Evolutionary conservation across 2,329 filamentous ascomycete species (phyloP).

Genomic region (Davidsoniella neocaledoniae): DNA sequence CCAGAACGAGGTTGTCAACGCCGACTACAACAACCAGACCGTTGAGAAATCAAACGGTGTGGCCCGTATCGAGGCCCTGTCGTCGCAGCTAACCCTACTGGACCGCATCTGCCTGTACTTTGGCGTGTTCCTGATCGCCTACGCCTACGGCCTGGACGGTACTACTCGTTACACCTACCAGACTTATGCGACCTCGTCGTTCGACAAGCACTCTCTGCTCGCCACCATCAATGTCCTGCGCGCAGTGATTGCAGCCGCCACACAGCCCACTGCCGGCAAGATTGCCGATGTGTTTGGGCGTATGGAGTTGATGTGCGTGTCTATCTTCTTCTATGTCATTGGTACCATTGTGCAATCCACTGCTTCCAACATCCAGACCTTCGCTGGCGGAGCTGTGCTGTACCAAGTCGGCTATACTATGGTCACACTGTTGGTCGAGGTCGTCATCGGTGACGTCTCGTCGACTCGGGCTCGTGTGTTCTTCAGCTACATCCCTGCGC

Average conservation of each 20-base stretch:
- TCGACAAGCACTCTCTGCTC: slow-evolving; percentile 34
- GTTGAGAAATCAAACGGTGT: slow-evolving; percentile 33
- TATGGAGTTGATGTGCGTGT: slow-evolving; percentile 37
- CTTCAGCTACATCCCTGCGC: slow-evolving; percentile 45
- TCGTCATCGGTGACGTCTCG: slow-evolving; percentile 47
- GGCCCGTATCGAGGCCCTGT: slow-evolving; percentile 39
- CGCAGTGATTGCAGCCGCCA: slow-evolving; percentile 41
- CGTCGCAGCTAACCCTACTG: slow-evolving; percentile 30
- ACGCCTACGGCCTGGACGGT: slow-evolving; percentile 45
- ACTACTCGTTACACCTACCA: slow-evolving; percentile 39
- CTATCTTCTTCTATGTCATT: slow-evolving; percentile 42
- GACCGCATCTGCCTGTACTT: slow-evolving; percentile 43
- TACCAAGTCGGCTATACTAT: slow-evolving; percentile 49
- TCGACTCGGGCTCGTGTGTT: slow-evolving; percentile 45
- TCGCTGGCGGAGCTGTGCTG: slow-evolving; percentile 39
- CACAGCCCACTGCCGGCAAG: slow-evolving; percentile 39
- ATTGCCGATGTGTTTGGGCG: slow-evolving; percentile 48
- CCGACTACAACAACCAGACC: slow-evolving; percentile 5
- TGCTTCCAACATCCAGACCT: slow-evolving; percentile 30
- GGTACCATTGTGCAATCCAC: slow-evolving; percentile 41
- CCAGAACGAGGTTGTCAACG: slow-evolving; percentile 1
- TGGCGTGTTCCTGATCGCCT: slow-evolving; percentile 45
- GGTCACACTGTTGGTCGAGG: slow-evolving; percentile 43
- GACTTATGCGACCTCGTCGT: slow-evolving; percentile 34
- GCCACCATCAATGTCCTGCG: slow-evolving; percentile 41